A percentile compares a stretch with the other conserved stretches of the same genome.
Evolutionary conservation across 2,329 filamentous ascomycete species (phyloP).

Genomic region (Apiospora kogelbergensis): DNA sequence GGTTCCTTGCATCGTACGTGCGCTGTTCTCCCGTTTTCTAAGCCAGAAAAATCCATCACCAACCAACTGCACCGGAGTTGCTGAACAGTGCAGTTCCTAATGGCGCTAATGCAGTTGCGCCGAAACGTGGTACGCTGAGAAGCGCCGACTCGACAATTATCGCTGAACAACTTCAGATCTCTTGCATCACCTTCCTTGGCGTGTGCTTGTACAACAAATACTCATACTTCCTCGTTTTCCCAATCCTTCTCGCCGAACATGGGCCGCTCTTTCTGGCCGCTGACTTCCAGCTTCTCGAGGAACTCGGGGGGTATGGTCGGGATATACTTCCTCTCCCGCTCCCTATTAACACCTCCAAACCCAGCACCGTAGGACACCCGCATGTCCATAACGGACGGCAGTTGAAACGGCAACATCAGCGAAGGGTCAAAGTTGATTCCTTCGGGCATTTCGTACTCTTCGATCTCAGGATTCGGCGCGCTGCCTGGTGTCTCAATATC

Average conservation of each 20-base stretch:
- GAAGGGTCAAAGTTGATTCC: conserved; percentile 84
- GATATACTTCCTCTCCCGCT: conserved; percentile 92
- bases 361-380: conserved; percentile 91
- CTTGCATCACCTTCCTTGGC: neutral
- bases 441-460: conserved; percentile 69
- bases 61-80: neutral
- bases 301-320: conserved; percentile 95
- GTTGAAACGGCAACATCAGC: conserved; percentile 89
- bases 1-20: neutral
- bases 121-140: neutral
- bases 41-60: neutral
- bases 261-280: conserved; percentile 48
- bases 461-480: conserved; percentile 41
- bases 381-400: conserved; percentile 97
- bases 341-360: conserved; percentile 87
- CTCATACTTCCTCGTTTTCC: conserved; percentile 63
- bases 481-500: conserved; percentile 43
- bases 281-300: conserved; percentile 76
- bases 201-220: neutral
- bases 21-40: neutral
- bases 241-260: conserved; percentile 65
- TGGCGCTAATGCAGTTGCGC: neutral
- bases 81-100: neutral
- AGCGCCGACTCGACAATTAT: neutral
- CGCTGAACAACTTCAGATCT: neutral